phyloP scores from a whole-genome alignment of 305 asterid species.

The Fraxinus dipetala region DNA sequence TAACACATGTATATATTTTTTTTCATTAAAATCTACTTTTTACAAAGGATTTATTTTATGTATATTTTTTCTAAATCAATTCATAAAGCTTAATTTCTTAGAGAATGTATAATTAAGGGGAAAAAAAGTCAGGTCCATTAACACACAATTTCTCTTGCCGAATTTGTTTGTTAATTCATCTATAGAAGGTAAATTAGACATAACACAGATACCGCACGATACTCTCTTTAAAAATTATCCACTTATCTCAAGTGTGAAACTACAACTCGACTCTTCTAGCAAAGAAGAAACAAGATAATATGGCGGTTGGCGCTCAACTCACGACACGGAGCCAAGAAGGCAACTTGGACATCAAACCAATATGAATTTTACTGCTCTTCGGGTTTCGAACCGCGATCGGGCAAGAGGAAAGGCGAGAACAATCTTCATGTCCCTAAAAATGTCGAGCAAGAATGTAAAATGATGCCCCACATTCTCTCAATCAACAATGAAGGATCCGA shows the following conservation, averaged over 20 bases:
- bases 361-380: constrained; percentile 46
- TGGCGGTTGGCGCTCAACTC: constrained; percentile 1
- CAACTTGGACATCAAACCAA: constrained; percentile 23
- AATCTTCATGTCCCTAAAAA: background rate
- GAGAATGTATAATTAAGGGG: too few relatives aligned
- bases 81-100: too few relatives aligned
- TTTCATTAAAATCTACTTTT: too few relatives aligned
- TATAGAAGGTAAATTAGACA: background rate
- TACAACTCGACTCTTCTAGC: constrained; percentile 7
- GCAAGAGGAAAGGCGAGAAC: constrained; percentile 15
- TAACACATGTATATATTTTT: too few relatives aligned
- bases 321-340: constrained; percentile 25
- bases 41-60: too few relatives aligned
- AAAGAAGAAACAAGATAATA: constrained; percentile 5
- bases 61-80: too few relatives aligned
- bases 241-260: constrained; percentile 15
- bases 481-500: background rate
- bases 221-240: too few relatives aligned
- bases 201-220: too few relatives aligned
- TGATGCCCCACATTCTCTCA: background rate
- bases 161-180: background rate
- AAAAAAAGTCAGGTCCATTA: too few relatives aligned
- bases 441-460: background rate
- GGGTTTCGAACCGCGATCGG: constrained; percentile 21
- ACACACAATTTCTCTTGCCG: background rate